Evolutionary conservation across 768 basidiomycete species (phyloP).

Genomic region (Tephrocybe sp.): DNA sequence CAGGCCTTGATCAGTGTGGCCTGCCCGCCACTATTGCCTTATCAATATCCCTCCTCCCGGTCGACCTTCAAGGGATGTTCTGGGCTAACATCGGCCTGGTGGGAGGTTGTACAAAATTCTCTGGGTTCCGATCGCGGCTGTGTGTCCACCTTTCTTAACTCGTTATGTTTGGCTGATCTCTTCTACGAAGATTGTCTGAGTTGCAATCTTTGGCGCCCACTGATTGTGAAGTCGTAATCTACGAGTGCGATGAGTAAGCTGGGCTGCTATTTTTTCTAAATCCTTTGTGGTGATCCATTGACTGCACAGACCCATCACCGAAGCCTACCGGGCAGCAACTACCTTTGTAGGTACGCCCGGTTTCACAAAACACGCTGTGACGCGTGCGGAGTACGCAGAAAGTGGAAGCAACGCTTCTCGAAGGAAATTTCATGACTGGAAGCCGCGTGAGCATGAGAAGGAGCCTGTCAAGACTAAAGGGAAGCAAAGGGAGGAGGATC

Average conservation of each 20-base stretch:
- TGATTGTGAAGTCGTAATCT: conserved; percentile 72
- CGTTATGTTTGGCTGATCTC: conserved; percentile 6
- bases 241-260: conserved; percentile 71
- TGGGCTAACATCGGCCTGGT: conserved; percentile 92
- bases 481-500: conserved; percentile 33
- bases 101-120: conserved; percentile 78
- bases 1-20: conserved; percentile 80
- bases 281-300: conserved; percentile 8
- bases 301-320: conserved; percentile 55
- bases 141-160: conserved; percentile 36
- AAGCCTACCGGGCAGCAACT: conserved; percentile 61
- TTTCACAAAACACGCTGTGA: conserved; percentile 56
- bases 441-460: conserved; percentile 34
- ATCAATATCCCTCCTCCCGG: conserved; percentile 73
- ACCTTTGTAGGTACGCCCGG: conserved; percentile 52
- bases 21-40: conserved; percentile 71
- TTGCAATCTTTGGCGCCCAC: conserved; percentile 79
- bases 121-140: conserved; percentile 75
- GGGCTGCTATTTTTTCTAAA: conserved; percentile 7
- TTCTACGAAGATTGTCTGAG: conserved; percentile 59
- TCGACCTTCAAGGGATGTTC: conserved; percentile 88
- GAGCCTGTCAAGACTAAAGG: conserved; percentile 26
- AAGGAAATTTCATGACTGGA: conserved; percentile 71
- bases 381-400: conserved; percentile 83
- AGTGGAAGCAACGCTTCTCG: conserved; percentile 73